Evolutionary conservation across 768 basidiomycete genomes (phyloP).

Genomic region (Gautieria morchelliformis): DNA sequence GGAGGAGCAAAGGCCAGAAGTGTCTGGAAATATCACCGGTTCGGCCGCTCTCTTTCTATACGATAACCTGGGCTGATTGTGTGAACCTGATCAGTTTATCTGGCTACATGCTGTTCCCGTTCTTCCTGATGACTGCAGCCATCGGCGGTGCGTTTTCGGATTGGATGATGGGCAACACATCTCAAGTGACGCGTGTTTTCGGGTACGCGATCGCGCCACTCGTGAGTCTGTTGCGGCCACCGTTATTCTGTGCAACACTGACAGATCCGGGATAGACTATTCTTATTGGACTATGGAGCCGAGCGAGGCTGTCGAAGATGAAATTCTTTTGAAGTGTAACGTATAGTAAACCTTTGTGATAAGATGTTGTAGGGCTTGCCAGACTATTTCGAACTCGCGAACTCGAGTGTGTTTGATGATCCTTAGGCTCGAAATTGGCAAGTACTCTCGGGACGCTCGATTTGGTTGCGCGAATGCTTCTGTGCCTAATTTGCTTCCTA

Average conservation of each 20-base stretch:
- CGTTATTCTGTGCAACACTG: neutral
- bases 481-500: too few relatives aligned
- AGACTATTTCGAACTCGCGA: too few relatives aligned
- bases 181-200: conserved; percentile 32
- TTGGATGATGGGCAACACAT: conserved; percentile 39
- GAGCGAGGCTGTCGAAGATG: conserved; percentile 53
- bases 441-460: too few relatives aligned
- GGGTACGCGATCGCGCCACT: conserved; percentile 49
- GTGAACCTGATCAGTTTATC: conserved; percentile 40
- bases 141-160: conserved; percentile 63
- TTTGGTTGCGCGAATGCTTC: too few relatives aligned
- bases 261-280: neutral
- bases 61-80: neutral
- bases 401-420: too few relatives aligned
- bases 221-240: conserved; percentile 10
- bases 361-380: too few relatives aligned
- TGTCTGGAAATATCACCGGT: conserved; percentile 83
- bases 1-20: conserved; percentile 62
- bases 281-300: conserved; percentile 4
- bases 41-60: conserved; percentile 3
- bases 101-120: conserved; percentile 60
- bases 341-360: neutral
- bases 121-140: conserved; percentile 51
- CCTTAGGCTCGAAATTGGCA: too few relatives aligned
- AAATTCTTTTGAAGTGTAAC: conserved; percentile 30